phyloP scores from a whole-genome alignment of 176 grass and related monocot genomes.

The Rhynchospora breviuscula region DNA sequence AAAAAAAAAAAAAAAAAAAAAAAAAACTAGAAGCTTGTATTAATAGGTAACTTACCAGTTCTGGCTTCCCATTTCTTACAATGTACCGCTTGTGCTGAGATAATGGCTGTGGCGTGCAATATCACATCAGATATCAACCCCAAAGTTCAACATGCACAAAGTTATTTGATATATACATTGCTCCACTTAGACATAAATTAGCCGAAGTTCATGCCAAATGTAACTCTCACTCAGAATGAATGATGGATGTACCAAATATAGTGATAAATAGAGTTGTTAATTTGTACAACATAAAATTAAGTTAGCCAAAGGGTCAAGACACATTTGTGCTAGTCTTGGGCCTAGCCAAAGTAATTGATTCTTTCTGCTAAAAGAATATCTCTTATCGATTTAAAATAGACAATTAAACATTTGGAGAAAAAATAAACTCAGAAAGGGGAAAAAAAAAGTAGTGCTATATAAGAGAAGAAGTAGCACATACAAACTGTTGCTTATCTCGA shows the following conservation, averaged over 20 bases:
- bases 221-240: not conserved
- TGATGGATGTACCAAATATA: not conserved
- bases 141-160: not conserved
- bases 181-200: not conserved
- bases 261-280: not conserved
- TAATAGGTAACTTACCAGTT: constrained; percentile 53
- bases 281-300: no score
- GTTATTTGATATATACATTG: not conserved
- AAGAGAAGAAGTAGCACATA: constrained; percentile 44
- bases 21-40: not conserved
- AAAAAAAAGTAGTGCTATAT: not conserved
- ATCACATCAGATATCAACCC: constrained; percentile 17
- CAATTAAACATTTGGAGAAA: not conserved
- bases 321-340: not conserved
- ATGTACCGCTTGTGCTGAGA: constrained; percentile 89
- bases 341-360: not conserved
- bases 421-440: not conserved
- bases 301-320: not conserved
- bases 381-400: not conserved
- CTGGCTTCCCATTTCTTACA: constrained; percentile 68
- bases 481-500: constrained; percentile 70
- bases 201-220: constrained; percentile 1
- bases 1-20: not conserved
- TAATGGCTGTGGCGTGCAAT: constrained; percentile 47
- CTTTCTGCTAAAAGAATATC: not conserved